Conservation (phyloP, 495 filamentous ascomycete species). For the Penicillium turbatum region DNA sequence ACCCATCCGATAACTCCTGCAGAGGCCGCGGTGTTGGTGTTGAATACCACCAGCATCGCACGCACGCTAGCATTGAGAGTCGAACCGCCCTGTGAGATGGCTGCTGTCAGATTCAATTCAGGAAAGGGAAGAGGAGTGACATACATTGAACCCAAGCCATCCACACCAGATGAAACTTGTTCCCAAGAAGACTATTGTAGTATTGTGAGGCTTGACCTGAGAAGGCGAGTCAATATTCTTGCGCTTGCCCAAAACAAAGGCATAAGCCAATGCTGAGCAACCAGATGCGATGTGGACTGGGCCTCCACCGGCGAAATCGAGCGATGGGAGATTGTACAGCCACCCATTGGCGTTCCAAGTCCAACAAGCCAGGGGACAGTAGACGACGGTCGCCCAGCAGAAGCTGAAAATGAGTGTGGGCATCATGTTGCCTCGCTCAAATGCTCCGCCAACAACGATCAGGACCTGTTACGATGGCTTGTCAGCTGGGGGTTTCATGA, state of each 20-base stretch:
- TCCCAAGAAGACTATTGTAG: conserved; percentile 53
- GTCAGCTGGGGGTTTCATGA: not conserved
- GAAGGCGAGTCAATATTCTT: conserved; percentile 39
- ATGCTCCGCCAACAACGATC: conserved; percentile 50
- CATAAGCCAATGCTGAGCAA: conserved; percentile 53
- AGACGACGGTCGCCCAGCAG: conserved; percentile 56
- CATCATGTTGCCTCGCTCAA: conserved; percentile 53
- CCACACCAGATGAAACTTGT: conserved; percentile 58
- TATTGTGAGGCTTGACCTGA: conserved; percentile 51
- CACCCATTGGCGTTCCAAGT: conserved; percentile 58
- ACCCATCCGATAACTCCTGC: conserved; percentile 58
- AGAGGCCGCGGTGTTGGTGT: conserved; percentile 57
- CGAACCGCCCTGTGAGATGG: conserved; percentile 44
- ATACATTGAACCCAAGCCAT: conserved; percentile 58
- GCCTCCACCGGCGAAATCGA: conserved; percentile 55
- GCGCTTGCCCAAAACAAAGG: conserved; percentile 52
- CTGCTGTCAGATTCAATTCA: not conserved
- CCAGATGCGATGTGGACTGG: conserved; percentile 56
- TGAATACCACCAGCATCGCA: conserved; percentile 55
- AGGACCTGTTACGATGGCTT: conserved; percentile 29
- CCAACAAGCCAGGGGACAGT: conserved; percentile 57
- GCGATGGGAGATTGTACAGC: conserved; percentile 50
- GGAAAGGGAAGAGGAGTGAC: not conserved
- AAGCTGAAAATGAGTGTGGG: conserved; percentile 55
- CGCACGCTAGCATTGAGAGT: conserved; percentile 55